Evolutionary conservation across 352 stramenopile species (phyloP).

Genomic region (Phytophthora parvispora): DNA sequence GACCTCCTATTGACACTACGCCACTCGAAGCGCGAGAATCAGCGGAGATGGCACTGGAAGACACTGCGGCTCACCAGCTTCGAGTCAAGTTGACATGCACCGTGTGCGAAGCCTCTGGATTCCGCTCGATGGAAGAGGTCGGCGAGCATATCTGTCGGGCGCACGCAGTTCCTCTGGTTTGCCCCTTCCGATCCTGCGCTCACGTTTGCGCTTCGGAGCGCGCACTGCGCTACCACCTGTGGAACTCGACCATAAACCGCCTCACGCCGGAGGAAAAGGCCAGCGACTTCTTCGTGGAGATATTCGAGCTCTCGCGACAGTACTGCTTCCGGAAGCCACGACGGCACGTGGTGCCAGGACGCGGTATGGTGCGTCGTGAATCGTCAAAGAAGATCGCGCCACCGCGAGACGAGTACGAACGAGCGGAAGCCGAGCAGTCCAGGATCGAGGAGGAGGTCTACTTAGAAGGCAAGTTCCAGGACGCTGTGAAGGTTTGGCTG

Average conservation of each 20-base stretch:
- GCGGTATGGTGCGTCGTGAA: slow-evolving; percentile 6
- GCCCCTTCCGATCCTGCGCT: slow-evolving; percentile 72
- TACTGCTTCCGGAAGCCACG: slow-evolving; percentile 81
- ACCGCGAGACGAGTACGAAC: slow-evolving; percentile 32
- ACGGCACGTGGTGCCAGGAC: slow-evolving; percentile 50
- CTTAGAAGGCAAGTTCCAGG: slow-evolving; percentile 72
- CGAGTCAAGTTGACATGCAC: slow-evolving; percentile 60
- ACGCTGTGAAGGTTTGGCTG: slow-evolving; percentile 61
- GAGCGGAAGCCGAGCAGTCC: slow-evolving; percentile 26
- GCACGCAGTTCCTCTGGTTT: slow-evolving; percentile 76
- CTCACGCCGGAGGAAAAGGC: slow-evolving; percentile 63
- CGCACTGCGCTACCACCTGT: slow-evolving; percentile 83
- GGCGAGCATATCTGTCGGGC: slow-evolving; percentile 69
- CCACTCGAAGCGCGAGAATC: slow-evolving; percentile 49
- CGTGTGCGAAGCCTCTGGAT: slow-evolving; percentile 48
- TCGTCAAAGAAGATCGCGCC: slow-evolving; percentile 1
- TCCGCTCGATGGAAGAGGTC: slow-evolving; percentile 34
- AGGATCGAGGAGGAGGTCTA: slow-evolving; percentile 69
- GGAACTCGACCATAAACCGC: slow-evolving; percentile 67
- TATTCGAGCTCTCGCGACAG: slow-evolving; percentile 77
- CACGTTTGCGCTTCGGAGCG: slow-evolving; percentile 78
- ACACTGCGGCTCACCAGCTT: slow-evolving; percentile 33
- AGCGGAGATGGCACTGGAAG: slow-evolving; percentile 51
- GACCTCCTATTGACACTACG: slow-evolving; percentile 54
- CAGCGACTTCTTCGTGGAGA: slow-evolving; percentile 78